These are phyloP conservation scores for Triticum monococcum DNA, from an alignment of 176 grass and related monocot species.

Conservation along the genomic window DNA sequence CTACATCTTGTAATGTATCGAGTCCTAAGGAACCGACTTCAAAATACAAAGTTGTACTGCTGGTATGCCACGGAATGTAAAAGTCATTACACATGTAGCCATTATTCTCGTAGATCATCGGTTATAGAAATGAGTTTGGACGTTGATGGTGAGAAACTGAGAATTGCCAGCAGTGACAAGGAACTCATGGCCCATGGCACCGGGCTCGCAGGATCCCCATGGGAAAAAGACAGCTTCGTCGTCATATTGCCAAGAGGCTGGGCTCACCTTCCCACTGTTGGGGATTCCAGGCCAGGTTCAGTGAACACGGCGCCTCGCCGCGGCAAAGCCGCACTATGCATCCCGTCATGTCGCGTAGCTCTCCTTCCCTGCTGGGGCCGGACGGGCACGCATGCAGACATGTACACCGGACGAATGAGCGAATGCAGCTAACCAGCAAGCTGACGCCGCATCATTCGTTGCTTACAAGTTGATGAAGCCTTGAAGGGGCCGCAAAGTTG, in stretches of 20 bases:
- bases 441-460: not conserved
- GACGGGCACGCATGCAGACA: not conserved
- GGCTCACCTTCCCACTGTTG: constrained; percentile 1
- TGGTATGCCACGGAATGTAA: too few relatives aligned
- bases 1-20: too few relatives aligned
- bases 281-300: constrained; percentile 26
- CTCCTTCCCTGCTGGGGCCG: too few relatives aligned
- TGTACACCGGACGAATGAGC: not conserved
- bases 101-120: too few relatives aligned
- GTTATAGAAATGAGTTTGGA: too few relatives aligned
- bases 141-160: not conserved
- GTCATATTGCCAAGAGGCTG: not conserved
- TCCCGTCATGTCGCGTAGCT: not conserved
- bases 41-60: too few relatives aligned
- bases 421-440: not conserved
- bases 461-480: not conserved
- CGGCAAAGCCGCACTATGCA: not conserved
- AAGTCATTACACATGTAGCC: too few relatives aligned
- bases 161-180: not conserved
- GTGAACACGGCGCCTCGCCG: not conserved
- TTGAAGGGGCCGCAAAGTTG: too few relatives aligned
- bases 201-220: too few relatives aligned
- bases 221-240: not conserved
- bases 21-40: too few relatives aligned
- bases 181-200: not conserved